Conservation (phyloP, 768 basidiomycete genomes). For the Xanthoconium stramineum region DNA sequence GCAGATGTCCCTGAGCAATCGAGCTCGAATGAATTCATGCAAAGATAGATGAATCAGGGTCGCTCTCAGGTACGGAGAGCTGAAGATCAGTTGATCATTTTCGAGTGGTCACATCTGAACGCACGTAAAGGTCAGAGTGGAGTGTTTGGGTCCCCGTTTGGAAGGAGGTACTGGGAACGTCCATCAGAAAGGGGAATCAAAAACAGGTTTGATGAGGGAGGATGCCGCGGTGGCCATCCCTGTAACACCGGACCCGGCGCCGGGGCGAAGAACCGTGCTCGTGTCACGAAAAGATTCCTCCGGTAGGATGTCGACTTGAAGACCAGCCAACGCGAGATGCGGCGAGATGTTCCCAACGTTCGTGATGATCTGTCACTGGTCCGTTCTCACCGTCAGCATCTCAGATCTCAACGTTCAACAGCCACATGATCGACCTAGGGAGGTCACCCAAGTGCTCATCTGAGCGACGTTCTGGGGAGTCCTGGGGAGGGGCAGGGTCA, state of each 20-base stretch:
- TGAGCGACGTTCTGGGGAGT: neutral
- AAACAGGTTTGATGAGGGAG: neutral
- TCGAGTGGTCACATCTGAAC: neutral
- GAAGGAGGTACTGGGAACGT: neutral
- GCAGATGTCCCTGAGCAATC: constrained; percentile 19
- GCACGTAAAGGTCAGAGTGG: neutral
- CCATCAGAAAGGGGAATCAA: neutral
- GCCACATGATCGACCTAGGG: constrained; percentile 1
- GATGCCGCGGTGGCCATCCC: constrained; percentile 8
- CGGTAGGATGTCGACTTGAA: constrained; percentile 3
- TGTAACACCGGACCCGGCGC: constrained; percentile 14
- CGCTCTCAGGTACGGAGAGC: constrained; percentile 17
- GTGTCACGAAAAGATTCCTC: constrained; percentile 7
- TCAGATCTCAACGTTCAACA: neutral
- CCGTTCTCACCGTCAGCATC: constrained; percentile 12
- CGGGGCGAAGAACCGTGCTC: constrained; percentile 16
- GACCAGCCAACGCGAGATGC: neutral
- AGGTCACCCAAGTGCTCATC: constrained; percentile 4
- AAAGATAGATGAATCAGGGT: constrained; percentile 25
- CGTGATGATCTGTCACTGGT: constrained; percentile 2
- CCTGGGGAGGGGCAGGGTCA: neutral
- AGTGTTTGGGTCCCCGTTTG: neutral
- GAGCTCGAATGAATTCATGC: constrained; percentile 21
- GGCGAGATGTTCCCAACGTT: constrained; percentile 10
- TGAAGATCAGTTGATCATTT: constrained; percentile 18